phyloP scores from a whole-genome alignment of 2,329 filamentous ascomycete species.

The Claviceps sp. region DNA sequence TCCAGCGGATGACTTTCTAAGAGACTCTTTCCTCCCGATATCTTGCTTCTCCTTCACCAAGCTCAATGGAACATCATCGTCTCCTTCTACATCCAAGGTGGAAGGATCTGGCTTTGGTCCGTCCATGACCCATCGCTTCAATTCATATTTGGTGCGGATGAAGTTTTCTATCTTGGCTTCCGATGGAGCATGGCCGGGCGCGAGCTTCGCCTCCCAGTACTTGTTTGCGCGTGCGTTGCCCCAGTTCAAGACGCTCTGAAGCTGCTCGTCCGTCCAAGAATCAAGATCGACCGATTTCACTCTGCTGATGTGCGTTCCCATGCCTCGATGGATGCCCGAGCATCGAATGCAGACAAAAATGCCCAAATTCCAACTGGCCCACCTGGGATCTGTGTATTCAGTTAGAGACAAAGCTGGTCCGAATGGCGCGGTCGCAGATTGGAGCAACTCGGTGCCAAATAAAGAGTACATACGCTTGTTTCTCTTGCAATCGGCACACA shows the following conservation, averaged over 20 bases:
- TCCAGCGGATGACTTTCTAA: slow-evolving; percentile 45
- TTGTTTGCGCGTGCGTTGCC: slow-evolving; percentile 94
- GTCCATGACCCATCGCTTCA: slow-evolving; percentile 99
- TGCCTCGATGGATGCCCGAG: slow-evolving; percentile 94
- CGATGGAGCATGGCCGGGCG: slow-evolving; percentile 78
- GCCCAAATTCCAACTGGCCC: slow-evolving; percentile 97
- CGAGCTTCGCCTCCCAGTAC: slow-evolving; percentile 95
- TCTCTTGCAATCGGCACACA: slow-evolving; percentile 95
- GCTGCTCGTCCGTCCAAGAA: slow-evolving; percentile 95
- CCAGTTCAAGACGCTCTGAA: slow-evolving; percentile 89
- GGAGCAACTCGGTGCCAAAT: neutral
- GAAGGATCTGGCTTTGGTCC: slow-evolving; percentile 88
- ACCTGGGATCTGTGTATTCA: slow-evolving; percentile 64
- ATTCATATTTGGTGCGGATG: slow-evolving; percentile 96
- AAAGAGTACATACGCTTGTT: slow-evolving; percentile 67
- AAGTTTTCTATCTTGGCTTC: slow-evolving; percentile 99
- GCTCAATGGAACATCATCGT: slow-evolving; percentile 62
- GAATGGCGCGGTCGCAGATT: neutral
- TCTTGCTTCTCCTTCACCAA: slow-evolving; percentile 54
- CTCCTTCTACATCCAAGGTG: slow-evolving; percentile 67
- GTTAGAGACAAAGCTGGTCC: slow-evolving; percentile 2
- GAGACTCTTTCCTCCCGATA: slow-evolving; percentile 44
- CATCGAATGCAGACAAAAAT: slow-evolving; percentile 97
- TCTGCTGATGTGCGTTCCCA: slow-evolving; percentile 96
- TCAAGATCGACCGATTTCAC: slow-evolving; percentile 98